Evolutionary conservation across 306 rosid species (phyloP).

Genomic region (Ochetophila trinervis): DNA sequence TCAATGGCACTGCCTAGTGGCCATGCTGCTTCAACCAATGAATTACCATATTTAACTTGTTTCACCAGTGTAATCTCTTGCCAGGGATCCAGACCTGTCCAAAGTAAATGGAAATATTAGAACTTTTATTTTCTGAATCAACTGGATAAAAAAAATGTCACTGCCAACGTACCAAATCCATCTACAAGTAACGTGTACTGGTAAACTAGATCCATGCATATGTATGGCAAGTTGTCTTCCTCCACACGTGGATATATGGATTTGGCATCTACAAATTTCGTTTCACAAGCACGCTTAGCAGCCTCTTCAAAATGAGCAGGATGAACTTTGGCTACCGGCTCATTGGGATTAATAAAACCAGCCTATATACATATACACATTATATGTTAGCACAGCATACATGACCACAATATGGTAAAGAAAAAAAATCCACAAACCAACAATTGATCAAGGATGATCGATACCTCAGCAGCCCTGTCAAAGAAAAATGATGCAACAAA

Average conservation of each 20-base stretch:
- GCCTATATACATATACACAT: constrained; percentile 43
- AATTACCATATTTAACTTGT: constrained; percentile 62
- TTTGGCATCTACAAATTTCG: constrained; percentile 62
- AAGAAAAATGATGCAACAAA: constrained; percentile 98
- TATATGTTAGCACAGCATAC: constrained; percentile 33
- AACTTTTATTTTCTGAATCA: constrained; percentile 7
- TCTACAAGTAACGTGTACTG: constrained; percentile 80
- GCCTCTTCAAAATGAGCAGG: constrained; percentile 78
- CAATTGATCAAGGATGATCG: constrained; percentile 14
- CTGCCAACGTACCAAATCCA: constrained; percentile 73
- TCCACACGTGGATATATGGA: constrained; percentile 49
- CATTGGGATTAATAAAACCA: constrained; percentile 74
- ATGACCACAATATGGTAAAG: constrained; percentile 11
- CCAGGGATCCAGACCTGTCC: constrained; percentile 83
- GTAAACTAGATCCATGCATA: constrained; percentile 97
- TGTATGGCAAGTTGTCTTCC: constrained; percentile 73
- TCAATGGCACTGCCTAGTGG: constrained; percentile 98
- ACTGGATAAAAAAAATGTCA: constrained; percentile 1
- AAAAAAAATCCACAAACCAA: constrained; percentile 1
- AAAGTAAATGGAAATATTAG: constrained; percentile 13
- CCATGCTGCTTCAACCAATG: constrained; percentile 99
- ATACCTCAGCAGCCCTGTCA: constrained; percentile 97
- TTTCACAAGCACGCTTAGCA: constrained; percentile 88
- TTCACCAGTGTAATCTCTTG: constrained; percentile 96
- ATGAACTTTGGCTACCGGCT: constrained; percentile 54